These are phyloP conservation scores for Isoetes taiwanensis DNA, from an alignment of 75 land plant species.

Conservation along the genomic window DNA sequence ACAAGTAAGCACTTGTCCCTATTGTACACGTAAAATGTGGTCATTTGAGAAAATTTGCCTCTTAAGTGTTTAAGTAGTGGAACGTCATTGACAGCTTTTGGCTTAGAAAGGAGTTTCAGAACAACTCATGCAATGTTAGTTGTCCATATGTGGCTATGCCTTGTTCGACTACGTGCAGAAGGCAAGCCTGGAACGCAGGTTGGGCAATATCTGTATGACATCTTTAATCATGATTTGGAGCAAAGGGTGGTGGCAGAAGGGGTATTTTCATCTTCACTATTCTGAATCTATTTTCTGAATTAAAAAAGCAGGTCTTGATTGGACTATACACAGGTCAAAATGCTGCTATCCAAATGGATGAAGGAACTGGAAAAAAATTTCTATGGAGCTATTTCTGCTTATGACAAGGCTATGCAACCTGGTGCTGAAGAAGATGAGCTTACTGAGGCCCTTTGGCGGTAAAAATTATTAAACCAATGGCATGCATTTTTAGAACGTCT, in stretches of 20 bases:
- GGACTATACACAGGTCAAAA: conserved; percentile 49
- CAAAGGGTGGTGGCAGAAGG: conserved; percentile 75
- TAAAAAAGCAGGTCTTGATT: background rate
- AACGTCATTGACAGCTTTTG: too few relatives aligned
- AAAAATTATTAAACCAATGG: background rate
- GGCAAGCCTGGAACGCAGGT: conserved; percentile 81
- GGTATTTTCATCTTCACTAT: conserved; percentile 23
- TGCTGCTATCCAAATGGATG: conserved; percentile 86
- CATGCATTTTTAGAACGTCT: too few relatives aligned
- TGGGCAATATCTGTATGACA: conserved; percentile 87
- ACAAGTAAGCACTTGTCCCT: too few relatives aligned
- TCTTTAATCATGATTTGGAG: conserved; percentile 90
- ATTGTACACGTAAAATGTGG: too few relatives aligned
- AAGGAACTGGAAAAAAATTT: conserved; percentile 95
- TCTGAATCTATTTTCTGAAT: background rate
- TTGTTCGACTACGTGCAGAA: conserved; percentile 70
- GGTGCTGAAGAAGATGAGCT: conserved; percentile 72
- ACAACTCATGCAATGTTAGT: conserved; percentile 81
- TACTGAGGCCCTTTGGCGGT: conserved; percentile 72
- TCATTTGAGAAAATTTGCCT: too few relatives aligned
- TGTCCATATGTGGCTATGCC: conserved; percentile 85
- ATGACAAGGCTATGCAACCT: conserved; percentile 64
- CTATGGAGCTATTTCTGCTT: conserved; percentile 84
- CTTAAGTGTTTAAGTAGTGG: too few relatives aligned
- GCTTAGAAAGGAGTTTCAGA: conserved; percentile 77